Percentiles rank a stretch among this genome's conserved stretches.
phyloP scores from a whole-genome alignment of 129 eudicot species.

The Centaurea solstitialis region DNA sequence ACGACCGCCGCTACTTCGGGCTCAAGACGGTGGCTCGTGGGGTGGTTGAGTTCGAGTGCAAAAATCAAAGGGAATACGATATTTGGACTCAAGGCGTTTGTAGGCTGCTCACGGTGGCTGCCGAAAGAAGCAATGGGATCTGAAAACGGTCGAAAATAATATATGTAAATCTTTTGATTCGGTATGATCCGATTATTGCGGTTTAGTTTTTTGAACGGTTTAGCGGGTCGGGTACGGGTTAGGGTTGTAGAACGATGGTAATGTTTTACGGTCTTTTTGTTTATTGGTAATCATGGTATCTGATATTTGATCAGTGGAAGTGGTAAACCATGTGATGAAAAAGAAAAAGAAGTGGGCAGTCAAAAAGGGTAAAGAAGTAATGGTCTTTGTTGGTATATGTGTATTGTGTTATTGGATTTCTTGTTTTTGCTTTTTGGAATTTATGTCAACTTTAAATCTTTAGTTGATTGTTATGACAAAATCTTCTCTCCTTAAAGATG shows the following conservation, averaged over 20 bases:
- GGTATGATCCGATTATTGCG: slow-evolving; percentile 10
- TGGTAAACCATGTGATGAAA: slow-evolving; percentile 32
- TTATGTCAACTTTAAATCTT: slow-evolving; percentile 26
- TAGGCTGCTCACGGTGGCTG: slow-evolving; percentile 63
- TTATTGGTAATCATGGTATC: background rate
- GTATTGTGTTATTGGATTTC: slow-evolving; percentile 35
- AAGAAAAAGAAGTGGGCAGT: slow-evolving; percentile 32
- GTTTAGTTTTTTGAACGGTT: slow-evolving; percentile 6
- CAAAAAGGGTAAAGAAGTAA: slow-evolving; percentile 35
- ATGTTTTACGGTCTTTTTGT: background rate
- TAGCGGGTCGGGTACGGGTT: slow-evolving; percentile 16
- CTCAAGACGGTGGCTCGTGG: slow-evolving; percentile 79
- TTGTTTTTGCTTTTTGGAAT: slow-evolving; percentile 35
- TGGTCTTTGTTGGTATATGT: slow-evolving; percentile 40
- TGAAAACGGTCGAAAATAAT: background rate
- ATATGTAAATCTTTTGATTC: slow-evolving; percentile 29
- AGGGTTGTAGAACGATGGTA: background rate
- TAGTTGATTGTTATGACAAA: slow-evolving; percentile 12
- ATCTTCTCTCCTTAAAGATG: slow-evolving; percentile 1
- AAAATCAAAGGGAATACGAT: slow-evolving; percentile 75
- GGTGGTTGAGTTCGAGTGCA: slow-evolving; percentile 87
- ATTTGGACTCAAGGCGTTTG: slow-evolving; percentile 95
- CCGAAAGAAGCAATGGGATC: slow-evolving; percentile 62
- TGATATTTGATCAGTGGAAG: background rate
- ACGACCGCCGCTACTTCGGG: slow-evolving; percentile 72